These are phyloP conservation scores for Ochetophila trinervis DNA, from an alignment of 306 rosid genomes.

Conservation along the genomic window DNA sequence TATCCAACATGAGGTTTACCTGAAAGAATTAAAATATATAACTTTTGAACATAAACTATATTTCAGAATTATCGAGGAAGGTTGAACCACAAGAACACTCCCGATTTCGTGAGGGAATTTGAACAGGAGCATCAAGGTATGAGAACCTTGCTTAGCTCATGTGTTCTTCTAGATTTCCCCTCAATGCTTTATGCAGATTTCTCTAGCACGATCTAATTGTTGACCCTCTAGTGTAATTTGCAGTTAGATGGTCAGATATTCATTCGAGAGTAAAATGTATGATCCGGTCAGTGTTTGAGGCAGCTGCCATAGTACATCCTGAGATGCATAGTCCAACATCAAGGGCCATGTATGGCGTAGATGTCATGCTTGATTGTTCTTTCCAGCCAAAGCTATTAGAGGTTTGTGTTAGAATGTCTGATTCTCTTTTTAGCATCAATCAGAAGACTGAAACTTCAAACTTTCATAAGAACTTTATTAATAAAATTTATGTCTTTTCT, in stretches of 20 bases:
- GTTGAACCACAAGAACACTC: constrained; percentile 58
- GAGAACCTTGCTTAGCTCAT: constrained; percentile 2
- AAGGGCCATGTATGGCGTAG: constrained; percentile 89
- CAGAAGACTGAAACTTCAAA: background rate
- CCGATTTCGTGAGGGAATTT: constrained; percentile 80
- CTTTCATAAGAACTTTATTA: background rate
- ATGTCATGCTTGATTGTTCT: constrained; percentile 81
- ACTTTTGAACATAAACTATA: constrained; percentile 1
- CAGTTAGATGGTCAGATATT: constrained; percentile 86
- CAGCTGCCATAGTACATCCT: constrained; percentile 75
- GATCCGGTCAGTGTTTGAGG: constrained; percentile 82
- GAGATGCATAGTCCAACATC: constrained; percentile 82
- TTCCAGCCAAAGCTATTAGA: constrained; percentile 83
- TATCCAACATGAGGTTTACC: background rate
- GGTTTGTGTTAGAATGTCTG: constrained; percentile 45
- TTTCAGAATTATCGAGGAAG: constrained; percentile 81
- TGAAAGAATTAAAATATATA: background rate
- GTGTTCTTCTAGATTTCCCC: constrained; percentile 9
- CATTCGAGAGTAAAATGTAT: constrained; percentile 58
- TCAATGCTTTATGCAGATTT: constrained; percentile 6
- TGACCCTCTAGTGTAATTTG: constrained; percentile 14
- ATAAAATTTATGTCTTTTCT: constrained; percentile 11
- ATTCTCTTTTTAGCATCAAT: background rate
- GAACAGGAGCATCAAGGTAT: constrained; percentile 91
- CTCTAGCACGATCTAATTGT: background rate